These are phyloP conservation scores for Daphne laureola DNA, from an alignment of 441 rosid genomes.

Conservation along the genomic window DNA sequence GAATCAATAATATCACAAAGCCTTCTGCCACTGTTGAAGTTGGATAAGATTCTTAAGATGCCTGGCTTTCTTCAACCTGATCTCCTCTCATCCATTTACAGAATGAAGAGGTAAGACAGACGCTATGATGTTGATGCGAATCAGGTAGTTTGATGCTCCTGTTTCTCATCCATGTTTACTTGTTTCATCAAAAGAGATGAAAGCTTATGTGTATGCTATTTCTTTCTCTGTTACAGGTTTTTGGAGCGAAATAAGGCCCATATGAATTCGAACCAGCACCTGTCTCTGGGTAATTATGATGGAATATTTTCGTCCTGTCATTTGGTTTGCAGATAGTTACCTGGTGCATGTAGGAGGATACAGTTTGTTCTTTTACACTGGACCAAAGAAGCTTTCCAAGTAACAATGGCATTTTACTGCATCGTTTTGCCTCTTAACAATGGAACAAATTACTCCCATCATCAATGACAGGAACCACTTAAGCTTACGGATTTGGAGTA, in stretches of 20 bases:
- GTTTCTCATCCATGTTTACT: neutral
- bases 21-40: no score
- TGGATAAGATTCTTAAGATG: neutral
- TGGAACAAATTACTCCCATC: no score
- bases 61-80: neutral
- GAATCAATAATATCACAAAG: no score
- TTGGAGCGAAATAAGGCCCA: slow-evolving; percentile 75
- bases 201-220: neutral
- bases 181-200: neutral
- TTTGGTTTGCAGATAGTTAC: slow-evolving; percentile 50
- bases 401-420: no score
- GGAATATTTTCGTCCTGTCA: slow-evolving; percentile 53
- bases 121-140: slow-evolving; percentile 69
- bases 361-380: neutral
- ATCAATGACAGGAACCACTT: no score
- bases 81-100: neutral
- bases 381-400: no score
- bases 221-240: slow-evolving; percentile 42
- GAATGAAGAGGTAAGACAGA: slow-evolving; percentile 57
- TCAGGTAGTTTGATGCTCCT: slow-evolving; percentile 39
- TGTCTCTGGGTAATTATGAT: slow-evolving; percentile 34
- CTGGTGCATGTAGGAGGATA: neutral
- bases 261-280: slow-evolving; percentile 86
- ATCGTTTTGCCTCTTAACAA: no score
- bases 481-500: no score